Conservation (phyloP, 768 basidiomycete genomes). For the Multifurca ochricompacta region DNA sequence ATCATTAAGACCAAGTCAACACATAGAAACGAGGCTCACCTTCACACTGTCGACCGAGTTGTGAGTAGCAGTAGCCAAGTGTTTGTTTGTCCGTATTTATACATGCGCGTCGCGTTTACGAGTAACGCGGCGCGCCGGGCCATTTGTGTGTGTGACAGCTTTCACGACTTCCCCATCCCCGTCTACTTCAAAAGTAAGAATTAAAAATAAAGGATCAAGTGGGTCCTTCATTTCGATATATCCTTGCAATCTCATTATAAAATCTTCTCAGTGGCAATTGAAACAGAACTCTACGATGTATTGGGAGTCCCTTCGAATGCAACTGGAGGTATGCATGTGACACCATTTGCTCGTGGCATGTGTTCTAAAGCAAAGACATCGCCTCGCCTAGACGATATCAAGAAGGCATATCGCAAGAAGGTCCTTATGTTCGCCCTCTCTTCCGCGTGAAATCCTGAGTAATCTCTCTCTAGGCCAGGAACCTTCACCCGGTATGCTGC, state of each 20-base stretch:
- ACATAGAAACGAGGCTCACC: slow-evolving; percentile 15
- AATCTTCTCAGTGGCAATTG: slow-evolving; percentile 48
- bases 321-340: slow-evolving; percentile 49
- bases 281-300: slow-evolving; percentile 81
- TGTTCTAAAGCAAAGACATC: slow-evolving; percentile 18
- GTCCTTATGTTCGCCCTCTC: slow-evolving; percentile 35
- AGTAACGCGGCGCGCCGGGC: background rate
- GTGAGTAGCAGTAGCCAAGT: too few species aligned
- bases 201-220: slow-evolving; percentile 1
- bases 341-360: background rate
- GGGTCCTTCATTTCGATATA: background rate
- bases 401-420: slow-evolving; percentile 91
- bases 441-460: slow-evolving; percentile 20
- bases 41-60: background rate
- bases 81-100: slow-evolving; percentile 15
- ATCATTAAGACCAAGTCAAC: slow-evolving; percentile 38
- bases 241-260: background rate
- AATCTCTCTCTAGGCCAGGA: slow-evolving; percentile 53
- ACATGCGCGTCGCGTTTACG: background rate
- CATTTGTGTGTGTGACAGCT: background rate
- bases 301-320: slow-evolving; percentile 67
- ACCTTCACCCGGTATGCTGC: slow-evolving; percentile 72
- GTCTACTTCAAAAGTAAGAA: slow-evolving; percentile 1
- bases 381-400: slow-evolving; percentile 61
- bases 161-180: background rate